These are phyloP conservation scores for Clohesyomyces aquaticus DNA, from an alignment of 495 filamentous ascomycete genomes.

Conservation along the genomic window DNA sequence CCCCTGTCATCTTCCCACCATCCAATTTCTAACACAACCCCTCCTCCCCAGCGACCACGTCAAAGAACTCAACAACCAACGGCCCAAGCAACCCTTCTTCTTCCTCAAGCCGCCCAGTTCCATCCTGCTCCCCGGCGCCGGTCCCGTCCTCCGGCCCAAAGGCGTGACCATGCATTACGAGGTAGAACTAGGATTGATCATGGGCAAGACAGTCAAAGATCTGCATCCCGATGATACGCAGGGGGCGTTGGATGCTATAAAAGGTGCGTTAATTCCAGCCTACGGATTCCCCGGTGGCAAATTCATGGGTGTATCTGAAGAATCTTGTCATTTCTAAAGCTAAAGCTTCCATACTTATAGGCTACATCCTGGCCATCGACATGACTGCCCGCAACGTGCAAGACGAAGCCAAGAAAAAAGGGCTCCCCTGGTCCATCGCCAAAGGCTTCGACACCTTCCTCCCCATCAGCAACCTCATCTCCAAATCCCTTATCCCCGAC, in stretches of 20 bases:
- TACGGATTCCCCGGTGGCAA: neutral
- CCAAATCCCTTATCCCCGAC: slow-evolving; percentile 76
- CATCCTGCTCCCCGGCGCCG: slow-evolving; percentile 74
- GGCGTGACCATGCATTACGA: slow-evolving; percentile 92
- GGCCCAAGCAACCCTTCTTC: slow-evolving; percentile 94
- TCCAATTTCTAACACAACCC: slow-evolving; percentile 17
- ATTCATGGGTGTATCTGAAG: neutral
- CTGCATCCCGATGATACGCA: slow-evolving; percentile 67
- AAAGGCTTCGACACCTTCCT: slow-evolving; percentile 99
- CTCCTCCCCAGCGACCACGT: slow-evolving; percentile 76
- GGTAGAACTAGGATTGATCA: slow-evolving; percentile 86
- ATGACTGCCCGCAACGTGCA: slow-evolving; percentile 94
- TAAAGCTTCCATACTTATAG: no score
- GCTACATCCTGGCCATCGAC: slow-evolving; percentile 84
- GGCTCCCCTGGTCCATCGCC: slow-evolving; percentile 91
- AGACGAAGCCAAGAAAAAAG: slow-evolving; percentile 94
- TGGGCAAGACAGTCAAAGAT: slow-evolving; percentile 77
- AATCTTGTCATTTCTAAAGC: no score
- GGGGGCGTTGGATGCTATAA: slow-evolving; percentile 59
- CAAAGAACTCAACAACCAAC: slow-evolving; percentile 81
- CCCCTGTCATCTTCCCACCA: neutral
- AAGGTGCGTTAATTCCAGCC: slow-evolving; percentile 41
- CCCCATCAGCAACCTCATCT: slow-evolving; percentile 77
- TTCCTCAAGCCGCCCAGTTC: slow-evolving; percentile 92
- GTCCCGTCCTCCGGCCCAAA: slow-evolving; percentile 80